Evolutionary conservation across 2,329 filamentous ascomycete genomes (phyloP), one percentile per base, ranked within the genome.

Genomic region (Ophiocordyceps camponoti-rufipedis): DNA sequence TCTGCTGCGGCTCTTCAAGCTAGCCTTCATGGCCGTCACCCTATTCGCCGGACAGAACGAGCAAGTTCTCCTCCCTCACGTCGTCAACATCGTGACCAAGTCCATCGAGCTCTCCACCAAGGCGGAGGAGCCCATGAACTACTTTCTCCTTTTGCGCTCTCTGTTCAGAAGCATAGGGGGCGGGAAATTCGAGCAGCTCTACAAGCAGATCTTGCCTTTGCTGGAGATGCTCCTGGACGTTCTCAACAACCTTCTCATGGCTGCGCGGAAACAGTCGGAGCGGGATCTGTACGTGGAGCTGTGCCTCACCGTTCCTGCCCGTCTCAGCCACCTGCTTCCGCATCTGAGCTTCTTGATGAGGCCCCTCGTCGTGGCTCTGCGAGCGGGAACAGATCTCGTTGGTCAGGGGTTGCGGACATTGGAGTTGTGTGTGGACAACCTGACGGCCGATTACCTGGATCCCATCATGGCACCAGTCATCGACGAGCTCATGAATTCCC

Each of bases 391-490:
- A 1, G 91, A 99, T 52, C 74, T 99, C 38, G 89, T 98, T 16
- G 88, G 88, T 0, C 93, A 98, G 61, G 91, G 91, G 0, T 69
- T 99, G 7, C 73, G 93, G 28, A 99, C 91, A 0, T 68, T 99
- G 5, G 91, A 99, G 57, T 74, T 99, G 2, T 99, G 91, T 56
- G 91, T 99, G 16, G 91, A 99, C 51, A 99, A 99, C 54, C 72
- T 99, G 0, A 98, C 93, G 0, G 89, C 91, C 0, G 91, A 98
- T 56, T 99, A 98, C 57, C 69, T 99, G 13, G 91, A 99, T 54
- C 93, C 91, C 0, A 96, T 99, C 55, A 98, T 98, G 89, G 86
- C 89, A 2, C 93, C 91, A 0, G 93, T 96, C 28, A 96, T 99
- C 61, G 89, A 98, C 55, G 91, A 99, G 58, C 70, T 99, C 41